Conservation (phyloP, 352 stramenopile genomes). For the Phytophthora hibernalis region DNA sequence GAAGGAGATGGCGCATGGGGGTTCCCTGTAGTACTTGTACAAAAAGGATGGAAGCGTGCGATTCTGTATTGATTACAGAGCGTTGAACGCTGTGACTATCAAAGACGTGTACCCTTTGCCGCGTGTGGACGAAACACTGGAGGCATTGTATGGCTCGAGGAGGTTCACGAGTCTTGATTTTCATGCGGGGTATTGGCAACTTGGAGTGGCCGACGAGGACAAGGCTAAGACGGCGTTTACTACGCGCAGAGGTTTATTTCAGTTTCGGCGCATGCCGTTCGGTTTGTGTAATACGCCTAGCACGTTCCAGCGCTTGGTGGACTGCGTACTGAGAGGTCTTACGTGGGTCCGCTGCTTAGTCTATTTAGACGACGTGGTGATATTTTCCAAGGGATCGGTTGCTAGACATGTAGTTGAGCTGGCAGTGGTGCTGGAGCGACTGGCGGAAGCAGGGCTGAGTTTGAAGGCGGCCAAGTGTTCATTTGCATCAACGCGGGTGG, state of each 20-base stretch:
- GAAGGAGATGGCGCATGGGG: too few relatives aligned
- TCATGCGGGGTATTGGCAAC: conserved; percentile 19
- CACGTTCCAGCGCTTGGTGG: conserved; percentile 36
- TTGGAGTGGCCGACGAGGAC: conserved; percentile 5
- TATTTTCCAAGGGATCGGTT: conserved; percentile 21
- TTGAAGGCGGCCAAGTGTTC: conserved; percentile 24
- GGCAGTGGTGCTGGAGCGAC: conserved; percentile 16
- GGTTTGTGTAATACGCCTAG: too few relatives aligned
- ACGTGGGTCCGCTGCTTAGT: conserved; percentile 27
- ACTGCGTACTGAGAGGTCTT: conserved; percentile 25
- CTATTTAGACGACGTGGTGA: conserved; percentile 30
- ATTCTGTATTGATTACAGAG: conserved; percentile 36
- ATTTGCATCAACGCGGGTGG: conserved; percentile 13
- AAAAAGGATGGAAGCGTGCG: conserved; percentile 16
- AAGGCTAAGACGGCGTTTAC: conserved; percentile 25
- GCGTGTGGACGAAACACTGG: conserved; percentile 23
- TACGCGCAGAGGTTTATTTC: conserved; percentile 19
- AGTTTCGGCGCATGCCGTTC: conserved; percentile 25
- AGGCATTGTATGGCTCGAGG: conserved; percentile 5
- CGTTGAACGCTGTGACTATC: conserved; percentile 21
- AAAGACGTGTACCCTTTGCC: conserved; percentile 2
- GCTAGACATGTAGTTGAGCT: conserved; percentile 24
- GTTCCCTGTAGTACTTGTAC: neutral
- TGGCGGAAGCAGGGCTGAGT: conserved; percentile 4
- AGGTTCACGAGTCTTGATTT: conserved; percentile 23